Base-by-base conservation (phyloP, 129 eudicot species). In the Helichrysum umbraculigerum region DNA sequence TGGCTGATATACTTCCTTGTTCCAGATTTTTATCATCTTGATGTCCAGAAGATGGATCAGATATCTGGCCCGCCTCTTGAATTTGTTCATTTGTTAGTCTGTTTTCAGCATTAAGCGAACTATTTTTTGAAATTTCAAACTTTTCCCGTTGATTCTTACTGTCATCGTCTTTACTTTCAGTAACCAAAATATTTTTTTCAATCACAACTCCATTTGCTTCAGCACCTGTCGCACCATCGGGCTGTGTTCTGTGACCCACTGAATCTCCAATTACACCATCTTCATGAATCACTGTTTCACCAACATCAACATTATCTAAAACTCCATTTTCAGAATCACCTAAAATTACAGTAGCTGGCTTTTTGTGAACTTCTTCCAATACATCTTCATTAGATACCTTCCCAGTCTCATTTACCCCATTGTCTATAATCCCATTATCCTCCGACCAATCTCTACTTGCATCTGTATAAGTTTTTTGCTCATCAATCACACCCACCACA, bases 271-370 rank as follows among this genome's bases (percentile, higher is more conserved):
- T 44, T 20, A 63, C 77, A 37, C 19, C 68, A 54, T 37, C 75
- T 37, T 74, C 86, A 66, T 47, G 66, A 66, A 50, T 47, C 81
- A 65, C 68, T 72, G 71, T 29, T n/a, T 70, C 77, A 63, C 25
- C 79, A 30, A 75, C 32, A 62, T 29, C 81, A 63, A 34, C 82
- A 77, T 52, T 66, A 39, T 71, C 75, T 5, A 70, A 51, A 64
- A 73, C 80, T 21, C 85, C 85, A 81, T 73, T 82, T 12, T 64
- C 81, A 39, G 76, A 74, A 59, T 42, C 73, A 68, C 47, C 85
- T 7, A 52, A 59, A 6, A n/a, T 25, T 78, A 41, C 80, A 12
- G 51, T 54, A 65, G 16, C 69, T 32, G 86, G 33, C 39, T 83
- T 74, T 50, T 79, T 78, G 74, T 44, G 71, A 60, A 63, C 75